Conservation (phyloP, 208 protist genomes). For the Trypanosoma rangeli region DNA sequence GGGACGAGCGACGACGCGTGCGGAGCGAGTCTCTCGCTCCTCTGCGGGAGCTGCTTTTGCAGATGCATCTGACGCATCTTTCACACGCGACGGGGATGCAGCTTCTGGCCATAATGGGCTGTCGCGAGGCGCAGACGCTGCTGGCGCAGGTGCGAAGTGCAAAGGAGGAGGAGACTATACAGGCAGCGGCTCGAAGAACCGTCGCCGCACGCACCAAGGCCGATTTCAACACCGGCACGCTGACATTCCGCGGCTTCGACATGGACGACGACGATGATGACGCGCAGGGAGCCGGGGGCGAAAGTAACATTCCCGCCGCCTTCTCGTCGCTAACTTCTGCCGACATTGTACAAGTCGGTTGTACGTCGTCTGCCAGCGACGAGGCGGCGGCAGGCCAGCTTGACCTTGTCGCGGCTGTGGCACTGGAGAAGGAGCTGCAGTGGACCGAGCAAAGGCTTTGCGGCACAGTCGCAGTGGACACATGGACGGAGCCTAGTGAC, state of each 20-base stretch:
- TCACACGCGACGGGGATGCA: slow-evolving; percentile 42
- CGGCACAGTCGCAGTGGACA: neutral
- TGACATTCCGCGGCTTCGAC: slow-evolving; percentile 66
- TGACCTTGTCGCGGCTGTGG: neutral
- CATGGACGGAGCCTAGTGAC: neutral
- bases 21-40: neutral
- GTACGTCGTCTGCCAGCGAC: neutral
- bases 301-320: neutral
- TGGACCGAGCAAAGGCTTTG: neutral
- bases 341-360: neutral
- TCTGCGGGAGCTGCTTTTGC: slow-evolving; percentile 5
- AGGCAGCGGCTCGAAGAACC: neutral
- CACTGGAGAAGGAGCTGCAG: slow-evolving; percentile 13
- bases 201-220: slow-evolving; percentile 37
- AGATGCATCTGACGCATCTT: slow-evolving; percentile 12
- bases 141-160: slow-evolving; percentile 32
- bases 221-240: slow-evolving; percentile 75
- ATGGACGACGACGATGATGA: slow-evolving; percentile 45
- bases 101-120: slow-evolving; percentile 51
- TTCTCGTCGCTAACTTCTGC: neutral
- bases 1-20: slow-evolving; percentile 9
- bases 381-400: neutral
- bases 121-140: slow-evolving; percentile 44
- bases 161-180: neutral
- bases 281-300: slow-evolving; percentile 18